Evolutionary conservation across 192 early-diverging fungal genomes (phyloP).

Genomic region (Coemansia sp.): DNA sequence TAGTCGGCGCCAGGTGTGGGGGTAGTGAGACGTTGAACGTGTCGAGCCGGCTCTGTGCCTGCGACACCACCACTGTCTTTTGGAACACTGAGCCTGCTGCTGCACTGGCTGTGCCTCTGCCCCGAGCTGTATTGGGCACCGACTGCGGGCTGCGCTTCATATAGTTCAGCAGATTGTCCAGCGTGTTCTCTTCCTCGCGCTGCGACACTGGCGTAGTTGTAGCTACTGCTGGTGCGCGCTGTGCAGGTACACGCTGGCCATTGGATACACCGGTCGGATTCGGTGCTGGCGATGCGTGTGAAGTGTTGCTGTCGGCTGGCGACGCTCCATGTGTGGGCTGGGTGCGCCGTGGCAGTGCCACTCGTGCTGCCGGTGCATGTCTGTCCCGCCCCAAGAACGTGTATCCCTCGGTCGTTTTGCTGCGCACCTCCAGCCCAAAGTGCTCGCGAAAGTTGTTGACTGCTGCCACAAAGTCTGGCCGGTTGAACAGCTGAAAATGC

Average conservation of each 20-base stretch:
- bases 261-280: background rate
- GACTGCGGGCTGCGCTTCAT: conserved; percentile 31
- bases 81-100: conserved; percentile 13
- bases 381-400: conserved; percentile 42
- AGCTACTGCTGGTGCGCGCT: conserved; percentile 4
- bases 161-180: conserved; percentile 39
- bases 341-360: background rate
- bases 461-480: conserved; percentile 34
- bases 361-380: background rate
- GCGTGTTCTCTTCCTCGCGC: conserved; percentile 23
- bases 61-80: conserved; percentile 31
- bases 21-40: conserved; percentile 16
- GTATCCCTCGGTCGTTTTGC: conserved; percentile 39
- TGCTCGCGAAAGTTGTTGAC: conserved; percentile 40
- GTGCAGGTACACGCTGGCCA: background rate
- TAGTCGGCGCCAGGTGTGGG: conserved; percentile 12
- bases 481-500: conserved; percentile 23
- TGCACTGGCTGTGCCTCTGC: background rate
- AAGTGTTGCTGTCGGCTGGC: conserved; percentile 18
- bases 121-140: conserved; percentile 9
- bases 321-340: conserved; percentile 2
- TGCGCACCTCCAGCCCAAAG: conserved; percentile 38
- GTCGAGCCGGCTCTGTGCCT: conserved; percentile 25
- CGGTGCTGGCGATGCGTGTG: conserved; percentile 7
- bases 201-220: background rate